Evolutionary conservation across 371 early-diverging fungal genomes (phyloP).

Genomic region (Mortierella sp.): DNA sequence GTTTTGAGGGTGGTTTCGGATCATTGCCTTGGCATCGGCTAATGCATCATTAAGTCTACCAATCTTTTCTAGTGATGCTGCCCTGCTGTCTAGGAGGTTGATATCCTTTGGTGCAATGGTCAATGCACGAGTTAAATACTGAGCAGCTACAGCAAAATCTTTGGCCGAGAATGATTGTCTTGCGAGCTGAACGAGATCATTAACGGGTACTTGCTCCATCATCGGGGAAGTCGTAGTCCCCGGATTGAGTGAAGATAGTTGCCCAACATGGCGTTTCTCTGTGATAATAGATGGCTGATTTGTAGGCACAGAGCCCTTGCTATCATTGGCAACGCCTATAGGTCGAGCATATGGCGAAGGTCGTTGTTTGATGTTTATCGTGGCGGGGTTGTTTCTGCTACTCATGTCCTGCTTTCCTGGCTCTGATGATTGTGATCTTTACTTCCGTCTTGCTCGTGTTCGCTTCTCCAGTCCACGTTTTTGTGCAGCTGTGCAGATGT

Average conservation of each 20-base stretch:
- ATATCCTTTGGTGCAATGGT: constrained; percentile 40
- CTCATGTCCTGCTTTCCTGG: constrained; percentile 5
- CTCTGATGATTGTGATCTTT: neutral
- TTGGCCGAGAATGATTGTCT: constrained; percentile 31
- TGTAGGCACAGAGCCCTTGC: neutral
- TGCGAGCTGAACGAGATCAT: constrained; percentile 43
- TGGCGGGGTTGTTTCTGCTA: constrained; percentile 4
- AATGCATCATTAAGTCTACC: constrained; percentile 30
- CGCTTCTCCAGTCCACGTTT: neutral
- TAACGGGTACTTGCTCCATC: constrained; percentile 36
- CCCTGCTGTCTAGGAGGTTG: constrained; percentile 50
- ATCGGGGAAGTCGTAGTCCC: neutral
- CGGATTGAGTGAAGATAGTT: neutral
- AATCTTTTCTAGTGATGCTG: constrained; percentile 39
- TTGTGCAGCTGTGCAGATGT: neutral
- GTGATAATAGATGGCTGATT: neutral
- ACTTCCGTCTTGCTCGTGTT: neutral
- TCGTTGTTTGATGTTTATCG: constrained; percentile 12
- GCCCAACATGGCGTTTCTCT: neutral
- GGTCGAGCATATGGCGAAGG: constrained; percentile 23
- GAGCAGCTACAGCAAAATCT: constrained; percentile 29
- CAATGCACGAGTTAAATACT: constrained; percentile 37
- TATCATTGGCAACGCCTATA: neutral
- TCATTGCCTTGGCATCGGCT: constrained; percentile 42
- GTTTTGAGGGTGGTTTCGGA: constrained; percentile 26